These are phyloP conservation scores for Fusarium pseudograminearum DNA, from an alignment of 2,329 filamentous ascomycete genomes.

Conservation along the genomic window DNA sequence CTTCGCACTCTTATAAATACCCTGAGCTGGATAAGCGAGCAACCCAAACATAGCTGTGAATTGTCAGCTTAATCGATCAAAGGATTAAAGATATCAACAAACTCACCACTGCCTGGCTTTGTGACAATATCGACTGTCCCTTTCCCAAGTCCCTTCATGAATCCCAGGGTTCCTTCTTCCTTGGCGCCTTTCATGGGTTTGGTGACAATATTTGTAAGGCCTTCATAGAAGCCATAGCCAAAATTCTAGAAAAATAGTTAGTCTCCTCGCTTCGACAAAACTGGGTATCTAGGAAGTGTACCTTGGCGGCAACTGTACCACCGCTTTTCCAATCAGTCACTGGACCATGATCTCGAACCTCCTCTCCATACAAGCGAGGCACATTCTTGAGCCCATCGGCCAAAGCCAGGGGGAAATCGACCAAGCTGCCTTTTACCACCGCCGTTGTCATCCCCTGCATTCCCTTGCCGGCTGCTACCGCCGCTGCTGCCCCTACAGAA, in stretches of 20 bases:
- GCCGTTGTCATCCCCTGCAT: background rate
- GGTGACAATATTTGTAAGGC: background rate
- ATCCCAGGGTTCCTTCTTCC: background rate
- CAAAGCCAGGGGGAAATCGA: background rate
- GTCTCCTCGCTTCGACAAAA: background rate
- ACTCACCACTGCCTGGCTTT: constrained; percentile 11
- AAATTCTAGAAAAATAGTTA: background rate
- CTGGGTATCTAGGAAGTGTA: accelerated
- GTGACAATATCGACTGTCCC: background rate
- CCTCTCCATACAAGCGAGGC: background rate
- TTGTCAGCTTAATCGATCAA: background rate
- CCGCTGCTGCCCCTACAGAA: background rate
- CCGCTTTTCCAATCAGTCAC: background rate
- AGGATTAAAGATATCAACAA: too few relatives aligned
- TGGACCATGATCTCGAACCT: background rate
- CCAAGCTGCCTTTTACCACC: background rate
- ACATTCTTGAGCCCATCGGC: background rate
- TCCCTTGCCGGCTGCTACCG: background rate
- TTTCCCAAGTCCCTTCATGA: background rate
- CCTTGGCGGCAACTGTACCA: background rate
- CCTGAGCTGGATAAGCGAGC: background rate
- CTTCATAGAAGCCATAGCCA: background rate
- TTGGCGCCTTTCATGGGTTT: background rate
- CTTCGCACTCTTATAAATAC: background rate
- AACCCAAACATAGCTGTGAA: background rate